These are phyloP conservation scores for Capsicum pubescens DNA, from an alignment of 257 asterid genomes.

Conservation along the genomic window DNA sequence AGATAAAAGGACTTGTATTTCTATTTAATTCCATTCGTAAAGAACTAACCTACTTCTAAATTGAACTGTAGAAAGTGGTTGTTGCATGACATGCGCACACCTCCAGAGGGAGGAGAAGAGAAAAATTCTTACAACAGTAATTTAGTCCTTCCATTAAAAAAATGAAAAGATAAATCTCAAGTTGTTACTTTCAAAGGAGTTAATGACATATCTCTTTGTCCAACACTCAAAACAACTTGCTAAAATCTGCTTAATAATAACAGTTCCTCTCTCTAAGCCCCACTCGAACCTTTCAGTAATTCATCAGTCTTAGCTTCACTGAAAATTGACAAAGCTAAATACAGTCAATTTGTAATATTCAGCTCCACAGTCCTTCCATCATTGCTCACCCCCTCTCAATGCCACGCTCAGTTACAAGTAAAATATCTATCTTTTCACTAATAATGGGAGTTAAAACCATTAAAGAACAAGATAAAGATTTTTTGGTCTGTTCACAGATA, in stretches of 20 bases:
- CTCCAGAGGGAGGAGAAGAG: neutral
- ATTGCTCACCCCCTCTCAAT: neutral
- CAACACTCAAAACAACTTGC: neutral
- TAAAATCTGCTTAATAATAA: neutral
- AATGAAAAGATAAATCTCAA: neutral
- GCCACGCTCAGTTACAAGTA: neutral
- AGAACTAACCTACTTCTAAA: too few relatives aligned
- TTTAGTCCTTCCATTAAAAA: neutral
- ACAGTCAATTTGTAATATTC: neutral
- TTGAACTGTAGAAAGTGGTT: too few relatives aligned
- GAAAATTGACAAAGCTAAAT: neutral
- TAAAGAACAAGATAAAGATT: neutral
- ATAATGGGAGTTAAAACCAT: neutral
- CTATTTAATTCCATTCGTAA: neutral
- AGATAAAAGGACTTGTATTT: neutral
- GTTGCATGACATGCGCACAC: neutral
- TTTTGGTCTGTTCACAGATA: neutral
- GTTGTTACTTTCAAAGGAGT: neutral
- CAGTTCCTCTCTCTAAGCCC: neutral
- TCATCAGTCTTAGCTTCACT: neutral
- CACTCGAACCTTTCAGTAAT: neutral
- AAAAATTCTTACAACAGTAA: neutral
- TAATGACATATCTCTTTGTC: neutral
- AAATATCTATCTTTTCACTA: neutral
- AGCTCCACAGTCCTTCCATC: neutral